Evolutionary conservation across 106 monocot species (phyloP), one percentile per base, ranked within the genome.

Genomic region (Dioscorea dumetorum): DNA sequence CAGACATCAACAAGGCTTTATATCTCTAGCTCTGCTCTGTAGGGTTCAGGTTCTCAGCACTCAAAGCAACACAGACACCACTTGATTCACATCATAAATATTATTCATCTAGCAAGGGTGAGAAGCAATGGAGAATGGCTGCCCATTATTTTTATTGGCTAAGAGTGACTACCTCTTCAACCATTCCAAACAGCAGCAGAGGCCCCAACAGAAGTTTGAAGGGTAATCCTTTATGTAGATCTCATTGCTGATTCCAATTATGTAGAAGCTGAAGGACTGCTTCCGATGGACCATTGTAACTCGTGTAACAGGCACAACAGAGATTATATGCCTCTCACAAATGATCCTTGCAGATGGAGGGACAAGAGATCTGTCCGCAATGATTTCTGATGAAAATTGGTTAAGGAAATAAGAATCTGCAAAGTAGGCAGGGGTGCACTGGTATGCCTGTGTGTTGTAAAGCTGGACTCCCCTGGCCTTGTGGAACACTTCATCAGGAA

Each of bases 181-280:
- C 95, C 95, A 95, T 19, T 95, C 91, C 18, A 97, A 84, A 57
- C 95, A 97, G 60, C 95, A 91, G 63, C 91, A 97, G 23, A 97
- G 78, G 22, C 91, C 95, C 86, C 86, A 88, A 49, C 95, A 97
- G 53, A 88, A 84, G 62, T 72, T 80, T 0, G 76, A 70, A 33
- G 95, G 95, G 62, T 97, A 97, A 48, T 97, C 74, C 67, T 77
- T 88, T 28, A 97, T 80, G 68, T 78, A 91, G 7, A 97, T 73
- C 48, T 97, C 91, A 35, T 80, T 82, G 49, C 66, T 70, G 60
- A 72, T 73, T 8, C 95, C 95, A 48, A 97, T 70, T n/a, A 97
- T 80, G 54, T 97, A 97, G 67, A 97, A 97, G 68, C 86, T 84
- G 77, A 97, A 97, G 20, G 78, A 79, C 33, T 72, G 75, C 5